A percentile compares a stretch with the other conserved stretches of the same genome.
Conservation (phyloP, 129 eudicot species). For the Chrysanthemum lavandulifolium region DNA sequence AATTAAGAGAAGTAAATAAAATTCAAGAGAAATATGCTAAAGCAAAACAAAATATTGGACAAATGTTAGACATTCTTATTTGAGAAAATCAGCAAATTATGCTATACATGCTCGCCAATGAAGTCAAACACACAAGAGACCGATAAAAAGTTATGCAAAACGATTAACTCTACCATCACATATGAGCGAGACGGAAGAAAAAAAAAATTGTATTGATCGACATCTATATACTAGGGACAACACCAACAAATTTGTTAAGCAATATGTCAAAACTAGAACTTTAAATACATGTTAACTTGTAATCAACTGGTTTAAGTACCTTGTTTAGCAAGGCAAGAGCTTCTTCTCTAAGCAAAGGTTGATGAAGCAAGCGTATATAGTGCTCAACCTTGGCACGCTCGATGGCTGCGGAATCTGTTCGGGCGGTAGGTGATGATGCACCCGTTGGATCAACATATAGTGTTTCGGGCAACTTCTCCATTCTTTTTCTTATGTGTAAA, state of each 20-base stretch:
- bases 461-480: constrained; percentile 41
- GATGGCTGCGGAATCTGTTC: background rate
- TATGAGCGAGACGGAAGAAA: background rate
- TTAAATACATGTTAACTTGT: background rate
- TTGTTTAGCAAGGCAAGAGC: constrained; percentile 30
- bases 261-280: background rate
- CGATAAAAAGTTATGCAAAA: background rate
- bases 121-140: background rate
- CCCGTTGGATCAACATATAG: constrained; percentile 22
- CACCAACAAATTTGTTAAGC: background rate
- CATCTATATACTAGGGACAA: background rate
- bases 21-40: no score
- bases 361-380: constrained; percentile 23
- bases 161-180: background rate
- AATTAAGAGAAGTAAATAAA: no score
- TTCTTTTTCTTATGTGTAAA: constrained; percentile 19
- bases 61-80: background rate
- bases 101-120: no score
- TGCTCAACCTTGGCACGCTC: constrained; percentile 22
- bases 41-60: no score
- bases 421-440: background rate
- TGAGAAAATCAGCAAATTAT: background rate
- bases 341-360: constrained; percentile 30
- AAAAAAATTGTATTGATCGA: background rate
- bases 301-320: background rate